phyloP scores from a whole-genome alignment of 371 early-diverging fungal genomes.

The Mortierella sp. region DNA sequence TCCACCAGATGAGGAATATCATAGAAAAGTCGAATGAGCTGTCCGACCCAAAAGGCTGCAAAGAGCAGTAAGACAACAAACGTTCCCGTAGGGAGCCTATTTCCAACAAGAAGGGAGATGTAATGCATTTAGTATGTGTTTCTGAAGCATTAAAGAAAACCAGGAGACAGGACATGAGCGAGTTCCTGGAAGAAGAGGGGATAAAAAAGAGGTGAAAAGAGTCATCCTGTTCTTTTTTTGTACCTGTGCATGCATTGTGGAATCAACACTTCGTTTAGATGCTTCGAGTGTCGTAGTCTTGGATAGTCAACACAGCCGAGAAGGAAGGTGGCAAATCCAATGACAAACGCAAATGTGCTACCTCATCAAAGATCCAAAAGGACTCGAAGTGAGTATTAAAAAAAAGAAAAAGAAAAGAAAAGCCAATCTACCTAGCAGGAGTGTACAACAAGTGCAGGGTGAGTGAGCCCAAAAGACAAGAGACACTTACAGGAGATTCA shows the following conservation, averaged over 20 bases:
- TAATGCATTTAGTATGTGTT: neutral
- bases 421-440: too few relatives aligned
- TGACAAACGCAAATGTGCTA: constrained; percentile 77
- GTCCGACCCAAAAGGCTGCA: constrained; percentile 78
- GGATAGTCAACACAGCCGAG: constrained; percentile 90
- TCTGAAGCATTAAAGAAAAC: neutral
- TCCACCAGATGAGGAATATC: constrained; percentile 80
- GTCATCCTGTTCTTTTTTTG: neutral
- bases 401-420: too few relatives aligned
- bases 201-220: too few relatives aligned
- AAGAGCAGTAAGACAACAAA: constrained; percentile 68
- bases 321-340: constrained; percentile 87
- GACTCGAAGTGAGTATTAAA: neutral
- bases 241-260: constrained; percentile 75
- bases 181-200: neutral
- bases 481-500: constrained; percentile 47
- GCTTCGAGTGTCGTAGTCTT: constrained; percentile 71
- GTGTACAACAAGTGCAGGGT: neutral
- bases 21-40: constrained; percentile 70
- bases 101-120: neutral
- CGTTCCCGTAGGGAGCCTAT: constrained; percentile 58
- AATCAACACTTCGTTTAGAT: constrained; percentile 78
- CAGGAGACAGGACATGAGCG: too few relatives aligned
- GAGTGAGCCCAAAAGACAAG: too few relatives aligned
- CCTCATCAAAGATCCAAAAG: neutral